Conservation (phyloP, 225 moss, liverwort and hornwort species). For the Sphagnum tenellum region DNA sequence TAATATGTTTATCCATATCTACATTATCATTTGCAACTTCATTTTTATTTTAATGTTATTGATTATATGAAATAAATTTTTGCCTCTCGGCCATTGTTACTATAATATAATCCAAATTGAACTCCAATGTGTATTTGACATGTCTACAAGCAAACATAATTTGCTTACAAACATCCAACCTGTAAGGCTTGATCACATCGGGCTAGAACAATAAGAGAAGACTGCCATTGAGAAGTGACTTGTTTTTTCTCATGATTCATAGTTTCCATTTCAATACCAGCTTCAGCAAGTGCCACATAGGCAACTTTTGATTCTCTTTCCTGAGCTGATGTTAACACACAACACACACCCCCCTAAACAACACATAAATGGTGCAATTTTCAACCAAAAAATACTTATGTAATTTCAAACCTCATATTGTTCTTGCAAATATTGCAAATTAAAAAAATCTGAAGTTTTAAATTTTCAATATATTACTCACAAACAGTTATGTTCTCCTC, state of each 20-base stretch:
- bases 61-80: too few species aligned
- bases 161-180: constrained; percentile 17
- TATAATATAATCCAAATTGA: background rate
- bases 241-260: constrained; percentile 71
- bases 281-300: constrained; percentile 55
- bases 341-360: background rate
- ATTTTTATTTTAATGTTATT: too few species aligned
- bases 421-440: too few species aligned
- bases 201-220: constrained; percentile 58
- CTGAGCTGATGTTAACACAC: constrained; percentile 37
- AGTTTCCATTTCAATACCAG: constrained; percentile 70
- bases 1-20: too few species aligned
- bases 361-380: too few species aligned
- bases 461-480: too few species aligned
- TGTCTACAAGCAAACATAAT: background rate
- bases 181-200: constrained; percentile 61
- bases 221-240: constrained; percentile 87
- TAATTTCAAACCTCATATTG: too few species aligned
- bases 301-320: constrained; percentile 66
- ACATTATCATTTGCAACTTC: too few species aligned
- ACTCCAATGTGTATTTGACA: background rate
- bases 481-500: too few species aligned
- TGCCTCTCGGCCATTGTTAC: too few species aligned
- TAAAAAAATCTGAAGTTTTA: too few species aligned
- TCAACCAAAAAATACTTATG: too few species aligned